Evolutionary conservation across 2,329 filamentous ascomycete genomes (phyloP).

Genomic region (Falciphora oryzae): DNA sequence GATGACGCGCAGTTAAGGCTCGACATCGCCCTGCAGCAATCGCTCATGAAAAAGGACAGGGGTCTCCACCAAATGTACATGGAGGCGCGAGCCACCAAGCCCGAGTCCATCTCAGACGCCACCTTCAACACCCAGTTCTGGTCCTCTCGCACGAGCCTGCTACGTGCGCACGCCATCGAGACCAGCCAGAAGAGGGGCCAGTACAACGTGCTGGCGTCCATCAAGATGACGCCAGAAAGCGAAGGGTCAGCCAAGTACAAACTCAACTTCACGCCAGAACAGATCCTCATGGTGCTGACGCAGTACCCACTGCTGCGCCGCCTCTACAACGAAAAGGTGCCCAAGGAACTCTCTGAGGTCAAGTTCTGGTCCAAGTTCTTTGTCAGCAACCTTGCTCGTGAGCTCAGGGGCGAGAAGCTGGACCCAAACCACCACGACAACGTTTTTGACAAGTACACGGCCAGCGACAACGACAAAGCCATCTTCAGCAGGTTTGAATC

Average conservation of each 20-base stretch:
- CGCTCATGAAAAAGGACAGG: conserved; percentile 75
- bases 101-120: conserved; percentile 70
- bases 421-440: conserved; percentile 73
- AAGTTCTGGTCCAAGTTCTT: conserved; percentile 98
- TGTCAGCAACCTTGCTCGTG: conserved; percentile 82
- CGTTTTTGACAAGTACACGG: conserved; percentile 75
- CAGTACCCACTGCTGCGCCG: conserved; percentile 88
- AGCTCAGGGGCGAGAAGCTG: conserved; percentile 82
- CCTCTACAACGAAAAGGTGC: conserved; percentile 91
- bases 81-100: conserved; percentile 76
- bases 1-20: conserved; percentile 72
- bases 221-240: conserved; percentile 75
- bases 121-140: conserved; percentile 93
- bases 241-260: conserved; percentile 46
- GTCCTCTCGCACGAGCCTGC: conserved; percentile 78
- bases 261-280: conserved; percentile 77
- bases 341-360: conserved; percentile 50
- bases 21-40: conserved; percentile 80
- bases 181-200: conserved; percentile 78
- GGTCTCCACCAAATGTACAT: conserved; percentile 77
- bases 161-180: conserved; percentile 88
- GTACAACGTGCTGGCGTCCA: conserved; percentile 88
- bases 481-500: conserved; percentile 34
- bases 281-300: conserved; percentile 86
- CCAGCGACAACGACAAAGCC: conserved; percentile 57